These are phyloP conservation scores for Leptographium procerum DNA, from an alignment of 2,329 filamentous ascomycete genomes.

Conservation along the genomic window DNA sequence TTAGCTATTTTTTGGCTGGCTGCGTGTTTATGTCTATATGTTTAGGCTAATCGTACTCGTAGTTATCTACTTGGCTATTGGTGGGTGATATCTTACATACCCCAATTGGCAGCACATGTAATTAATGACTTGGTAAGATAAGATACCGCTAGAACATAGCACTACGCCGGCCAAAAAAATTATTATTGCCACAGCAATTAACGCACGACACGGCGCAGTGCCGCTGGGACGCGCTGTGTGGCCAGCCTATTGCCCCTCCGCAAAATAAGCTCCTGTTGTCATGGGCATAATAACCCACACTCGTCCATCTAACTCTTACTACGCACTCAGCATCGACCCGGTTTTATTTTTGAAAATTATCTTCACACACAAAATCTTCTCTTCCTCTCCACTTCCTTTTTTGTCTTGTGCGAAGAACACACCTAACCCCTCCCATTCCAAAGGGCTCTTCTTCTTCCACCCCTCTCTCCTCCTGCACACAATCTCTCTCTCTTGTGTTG, in stretches of 20 bases:
- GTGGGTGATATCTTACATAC: too few species aligned
- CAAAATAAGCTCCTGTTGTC: slow-evolving; percentile 7
- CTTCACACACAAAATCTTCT: slow-evolving; percentile 14
- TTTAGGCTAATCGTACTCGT: too few species aligned
- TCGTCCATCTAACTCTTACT: background rate
- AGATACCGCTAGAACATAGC: background rate
- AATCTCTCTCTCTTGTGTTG: background rate
- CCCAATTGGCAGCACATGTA: background rate
- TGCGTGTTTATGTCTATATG: too few species aligned
- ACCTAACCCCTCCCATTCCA: background rate
- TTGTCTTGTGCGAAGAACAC: slow-evolving; percentile 3
- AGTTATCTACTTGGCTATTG: too few species aligned
- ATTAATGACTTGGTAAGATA: background rate
- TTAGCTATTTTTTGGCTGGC: too few species aligned
- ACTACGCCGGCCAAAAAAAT: too few species aligned
- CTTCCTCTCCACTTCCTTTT: slow-evolving; percentile 5
- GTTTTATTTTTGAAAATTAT: slow-evolving; percentile 15
- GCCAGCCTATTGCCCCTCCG: slow-evolving; percentile 7
- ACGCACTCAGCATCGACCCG: slow-evolving; percentile 10
- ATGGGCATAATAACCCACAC: background rate
- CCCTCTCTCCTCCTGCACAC: background rate
- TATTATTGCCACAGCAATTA: background rate
- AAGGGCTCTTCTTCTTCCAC: background rate
- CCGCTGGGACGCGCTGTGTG: background rate
- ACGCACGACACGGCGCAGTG: background rate